phyloP scores from a whole-genome alignment of 768 basidiomycete species.

The Trametes cubensis region DNA sequence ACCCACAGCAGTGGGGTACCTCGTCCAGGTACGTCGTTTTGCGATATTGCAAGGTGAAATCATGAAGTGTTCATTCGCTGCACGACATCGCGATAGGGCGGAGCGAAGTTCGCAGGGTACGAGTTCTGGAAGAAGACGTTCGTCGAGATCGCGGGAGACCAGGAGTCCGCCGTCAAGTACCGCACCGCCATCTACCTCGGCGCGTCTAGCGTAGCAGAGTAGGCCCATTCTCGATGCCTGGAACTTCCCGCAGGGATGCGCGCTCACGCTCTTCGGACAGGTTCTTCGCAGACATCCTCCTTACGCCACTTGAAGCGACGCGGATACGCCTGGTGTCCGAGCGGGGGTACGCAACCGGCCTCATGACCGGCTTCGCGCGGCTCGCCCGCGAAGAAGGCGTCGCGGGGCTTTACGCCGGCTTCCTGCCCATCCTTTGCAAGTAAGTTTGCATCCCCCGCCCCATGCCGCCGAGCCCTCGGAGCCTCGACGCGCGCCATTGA shows the following conservation, averaged over 20 bases:
- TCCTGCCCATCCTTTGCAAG: slow-evolving; percentile 86
- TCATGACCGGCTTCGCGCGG: slow-evolving; percentile 78
- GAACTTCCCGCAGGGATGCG: neutral
- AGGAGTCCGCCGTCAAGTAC: slow-evolving; percentile 74
- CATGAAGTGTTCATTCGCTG: neutral
- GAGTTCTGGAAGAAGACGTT: slow-evolving; percentile 83
- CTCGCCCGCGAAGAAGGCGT: slow-evolving; percentile 79
- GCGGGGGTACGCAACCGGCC: slow-evolving; percentile 75
- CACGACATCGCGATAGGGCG: slow-evolving; percentile 38
- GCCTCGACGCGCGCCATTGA: too few relatives aligned
- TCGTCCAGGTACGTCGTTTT: slow-evolving; percentile 55
- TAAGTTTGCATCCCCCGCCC: slow-evolving; percentile 36
- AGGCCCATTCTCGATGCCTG: neutral
- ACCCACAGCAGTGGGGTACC: slow-evolving; percentile 88
- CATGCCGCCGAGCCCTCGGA: neutral
- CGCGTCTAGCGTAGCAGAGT: slow-evolving; percentile 79
- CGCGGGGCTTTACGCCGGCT: slow-evolving; percentile 81
- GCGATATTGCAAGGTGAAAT: neutral
- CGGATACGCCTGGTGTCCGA: slow-evolving; percentile 69
- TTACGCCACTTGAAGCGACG: slow-evolving; percentile 84
- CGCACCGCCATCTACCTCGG: slow-evolving; percentile 87
- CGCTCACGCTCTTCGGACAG: slow-evolving; percentile 38
- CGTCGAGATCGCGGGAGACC: slow-evolving; percentile 54
- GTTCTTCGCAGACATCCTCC: slow-evolving; percentile 87
- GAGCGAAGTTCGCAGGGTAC: slow-evolving; percentile 81